Base-by-base conservation (phyloP, 225 moss, liverwort and hornwort genomes). In the Bryum argenteum region DNA sequence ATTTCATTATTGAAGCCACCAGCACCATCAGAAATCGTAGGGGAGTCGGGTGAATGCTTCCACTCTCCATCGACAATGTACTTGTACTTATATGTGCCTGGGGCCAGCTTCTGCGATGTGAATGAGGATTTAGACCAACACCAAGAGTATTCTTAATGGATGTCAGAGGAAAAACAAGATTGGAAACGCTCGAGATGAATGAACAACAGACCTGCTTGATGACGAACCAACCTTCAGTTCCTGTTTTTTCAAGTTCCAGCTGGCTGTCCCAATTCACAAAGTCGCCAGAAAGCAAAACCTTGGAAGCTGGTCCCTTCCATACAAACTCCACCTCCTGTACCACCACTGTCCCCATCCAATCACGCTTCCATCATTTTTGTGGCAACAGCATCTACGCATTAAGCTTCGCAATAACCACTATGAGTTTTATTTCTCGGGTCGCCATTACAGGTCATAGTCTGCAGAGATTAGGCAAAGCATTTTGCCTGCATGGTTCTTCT, bases 271-370 rank as follows among this genome's bases (percentile, higher is more conserved):
- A 96, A 42, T 93, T 90, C 59, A 90, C 74, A 79, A 93, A 93
- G 63, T 93, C 90, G 54, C 91, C 88, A 17, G 87, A 89, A 54
- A 96, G 65, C 23, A 87, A 66, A 39, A 96, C 90, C 60, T 87
- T 78, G 26, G 85, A 84, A 43, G 83, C 93, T 81, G 81, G 64
- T 69, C 93, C 96, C 70, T 89, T 91, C 93, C 96, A 93, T 57
- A 85, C 72, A 62, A 96, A 93, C 71, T 90, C 96, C 81, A 93
- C 93, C 77, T 96, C 96, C 87, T 96, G 91, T 73, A 87, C 90
- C 93, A 93, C 87, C 85, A 93, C 96, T 96, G 91, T 71, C 80
- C 78, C 90, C 78, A 87, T 74, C 83, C 86, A 75, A 87, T 83
- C 83, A 83, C 83, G 80, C 73, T 78, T 87, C 80, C 83, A 78